Evolutionary conservation across 805 yeast genomes (phyloP), one percentile per base, ranked within the genome.

Genomic region (Wickerhamiella hasegawae): DNA sequence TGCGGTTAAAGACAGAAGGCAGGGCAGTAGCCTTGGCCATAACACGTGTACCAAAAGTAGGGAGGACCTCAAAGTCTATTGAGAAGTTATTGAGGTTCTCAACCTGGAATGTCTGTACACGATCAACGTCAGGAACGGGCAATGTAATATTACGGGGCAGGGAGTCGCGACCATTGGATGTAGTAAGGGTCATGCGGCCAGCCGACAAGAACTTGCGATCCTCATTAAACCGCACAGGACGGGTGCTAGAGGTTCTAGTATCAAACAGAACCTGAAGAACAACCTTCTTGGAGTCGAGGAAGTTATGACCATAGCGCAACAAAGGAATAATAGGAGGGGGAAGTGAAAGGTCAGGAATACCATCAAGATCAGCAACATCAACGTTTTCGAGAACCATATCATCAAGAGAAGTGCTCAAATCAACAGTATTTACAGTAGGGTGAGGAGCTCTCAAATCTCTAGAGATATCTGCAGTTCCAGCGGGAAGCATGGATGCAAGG

Each of bases 311-410:
- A 52, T 90, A 90, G 47, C 93, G 71, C 48, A 95, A 68, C 36
- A 90, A 60, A 1, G 98, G 98, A 34, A 90, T 73, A 36, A 90
- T 82, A 3, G 98, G 98, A 1, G 98, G 98, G 1, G 98, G 98
- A 39, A 90, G 63, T 17, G 84, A 72, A 33, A 90, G 66, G 47
- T 83, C 94, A 0, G 98, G 97, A 36, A 90, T 87, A 14, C 73
- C 66, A 44, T 83, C 93, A 5, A 71, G 60, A 35, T 65, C 31
- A 14, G 38, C 36, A 4, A 34, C 28, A n/a, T 31, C 37, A 12
- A 30, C 26, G 4, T 8, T 4, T 3, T 34, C 34, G 22, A 45
- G 33, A 18, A 44, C 51, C 45, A 42, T 39, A 17, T 45, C 53
- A 30, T 47, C 48, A 4, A 37, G 25, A 4, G 38, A 29, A 3